A percentile compares a stretch with the other conserved stretches of the same genome.
phyloP scores from a whole-genome alignment of 306 rosid species.

The Glycyrrhiza uralensis region DNA sequence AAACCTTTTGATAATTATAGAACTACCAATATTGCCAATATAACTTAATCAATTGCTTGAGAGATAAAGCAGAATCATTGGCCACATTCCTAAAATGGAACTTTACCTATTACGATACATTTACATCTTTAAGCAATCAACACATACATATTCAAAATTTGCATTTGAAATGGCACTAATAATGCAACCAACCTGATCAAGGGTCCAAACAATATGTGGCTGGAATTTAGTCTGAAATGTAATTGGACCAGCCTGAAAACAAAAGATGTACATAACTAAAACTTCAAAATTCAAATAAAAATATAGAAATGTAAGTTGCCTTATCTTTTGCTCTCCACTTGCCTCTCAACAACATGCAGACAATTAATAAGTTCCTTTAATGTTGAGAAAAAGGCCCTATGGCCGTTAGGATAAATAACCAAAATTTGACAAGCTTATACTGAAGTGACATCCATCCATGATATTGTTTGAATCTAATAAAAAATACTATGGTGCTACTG shows the following conservation, averaged over 20 bases:
- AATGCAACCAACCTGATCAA: slow-evolving; percentile 72
- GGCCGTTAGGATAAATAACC: neutral
- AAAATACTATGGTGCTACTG: neutral
- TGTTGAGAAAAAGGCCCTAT: neutral
- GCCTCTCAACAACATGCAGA: neutral
- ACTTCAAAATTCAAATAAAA: neutral
- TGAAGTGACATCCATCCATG: neutral
- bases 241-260: slow-evolving; percentile 72
- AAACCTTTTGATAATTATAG: neutral
- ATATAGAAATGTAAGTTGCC: neutral
- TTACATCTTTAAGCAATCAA: neutral
- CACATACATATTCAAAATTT: slow-evolving; percentile 11
- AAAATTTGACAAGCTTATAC: slow-evolving; percentile 3
- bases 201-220: slow-evolving; percentile 86
- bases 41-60: neutral
- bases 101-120: neutral
- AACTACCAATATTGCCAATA: neutral
- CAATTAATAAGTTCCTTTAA: neutral
- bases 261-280: slow-evolving; percentile 15
- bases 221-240: slow-evolving; percentile 82
- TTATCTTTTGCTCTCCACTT: neutral
- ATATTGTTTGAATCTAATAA: neutral
- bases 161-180: neutral
- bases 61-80: neutral
- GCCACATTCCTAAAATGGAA: slow-evolving; percentile 12